Evolutionary conservation across 306 rosid genomes (phyloP).

Genomic region (Citrullus colocynthis): DNA sequence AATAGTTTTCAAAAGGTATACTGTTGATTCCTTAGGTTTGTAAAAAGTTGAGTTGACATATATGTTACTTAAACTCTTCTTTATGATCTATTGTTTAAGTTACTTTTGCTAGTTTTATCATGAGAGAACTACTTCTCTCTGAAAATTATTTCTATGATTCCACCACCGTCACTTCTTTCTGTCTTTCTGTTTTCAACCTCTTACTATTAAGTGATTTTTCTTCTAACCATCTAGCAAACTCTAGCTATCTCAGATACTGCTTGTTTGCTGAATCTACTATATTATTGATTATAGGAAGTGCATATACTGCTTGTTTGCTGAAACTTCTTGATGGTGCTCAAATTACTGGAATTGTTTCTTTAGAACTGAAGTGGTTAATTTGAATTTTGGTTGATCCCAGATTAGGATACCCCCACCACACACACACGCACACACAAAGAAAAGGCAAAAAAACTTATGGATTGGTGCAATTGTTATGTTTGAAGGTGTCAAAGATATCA

Average conservation of each 20-base stretch:
- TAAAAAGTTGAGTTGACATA: background rate
- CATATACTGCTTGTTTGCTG: background rate
- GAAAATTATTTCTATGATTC: background rate
- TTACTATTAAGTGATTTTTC: background rate
- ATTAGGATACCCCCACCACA: background rate
- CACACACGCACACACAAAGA: too few relatives aligned
- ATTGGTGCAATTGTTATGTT: conserved; percentile 22
- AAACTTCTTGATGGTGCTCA: background rate
- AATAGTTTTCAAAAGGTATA: conserved; percentile 52
- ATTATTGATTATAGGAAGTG: background rate
- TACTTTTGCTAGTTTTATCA: background rate
- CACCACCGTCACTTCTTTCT: background rate
- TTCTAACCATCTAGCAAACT: background rate
- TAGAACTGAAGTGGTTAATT: background rate
- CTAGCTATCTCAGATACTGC: background rate
- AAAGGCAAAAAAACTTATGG: conserved; percentile 13
- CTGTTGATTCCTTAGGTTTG: conserved; percentile 2
- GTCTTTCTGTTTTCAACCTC: background rate
- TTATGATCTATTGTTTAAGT: background rate
- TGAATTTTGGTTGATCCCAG: background rate
- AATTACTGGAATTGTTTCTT: background rate
- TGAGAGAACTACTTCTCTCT: background rate
- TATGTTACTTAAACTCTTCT: background rate
- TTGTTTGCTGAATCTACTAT: background rate
- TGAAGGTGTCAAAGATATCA: conserved; percentile 60